These are phyloP conservation scores for Boletus rufocinnamomeus DNA, from an alignment of 768 basidiomycete species.

Conservation along the genomic window DNA sequence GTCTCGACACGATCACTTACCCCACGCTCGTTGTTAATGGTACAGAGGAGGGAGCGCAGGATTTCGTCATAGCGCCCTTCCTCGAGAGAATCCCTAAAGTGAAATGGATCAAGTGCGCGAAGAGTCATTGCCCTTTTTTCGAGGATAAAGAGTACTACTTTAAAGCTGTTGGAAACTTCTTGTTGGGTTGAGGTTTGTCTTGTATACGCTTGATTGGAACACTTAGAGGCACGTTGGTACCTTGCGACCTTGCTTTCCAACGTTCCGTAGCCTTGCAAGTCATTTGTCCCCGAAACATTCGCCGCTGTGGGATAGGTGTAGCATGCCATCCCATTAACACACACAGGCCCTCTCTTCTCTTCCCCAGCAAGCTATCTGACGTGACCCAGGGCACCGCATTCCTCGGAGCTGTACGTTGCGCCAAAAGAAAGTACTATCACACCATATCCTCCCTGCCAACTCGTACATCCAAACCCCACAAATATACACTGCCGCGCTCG, in stretches of 20 bases:
- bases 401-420: background rate
- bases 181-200: slow-evolving; percentile 6
- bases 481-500: too few species aligned
- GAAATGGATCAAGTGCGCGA: slow-evolving; percentile 38
- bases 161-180: slow-evolving; percentile 15
- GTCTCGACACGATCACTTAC: slow-evolving; percentile 40
- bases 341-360: background rate
- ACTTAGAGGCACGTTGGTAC: background rate
- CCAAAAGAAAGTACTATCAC: background rate
- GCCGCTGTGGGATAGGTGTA: background rate
- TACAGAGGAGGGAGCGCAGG: slow-evolving; percentile 37
- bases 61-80: slow-evolving; percentile 35
- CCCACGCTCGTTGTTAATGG: slow-evolving; percentile 43
- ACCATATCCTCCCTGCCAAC: too few species aligned
- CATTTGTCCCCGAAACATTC: background rate
- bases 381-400: background rate
- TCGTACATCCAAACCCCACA: too few species aligned
- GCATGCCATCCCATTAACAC: background rate
- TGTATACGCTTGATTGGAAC: background rate
- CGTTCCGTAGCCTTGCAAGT: background rate
- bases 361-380: background rate
- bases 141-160: slow-evolving; percentile 28
- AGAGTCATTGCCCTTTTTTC: slow-evolving; percentile 28
- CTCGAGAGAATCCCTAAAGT: slow-evolving; percentile 34
- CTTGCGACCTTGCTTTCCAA: background rate